A percentile compares a stretch with the other conserved stretches of the same genome.
Evolutionary conservation across 1,139 yeast species (phyloP).

Genomic region (Scheffersomyces lignicola): DNA sequence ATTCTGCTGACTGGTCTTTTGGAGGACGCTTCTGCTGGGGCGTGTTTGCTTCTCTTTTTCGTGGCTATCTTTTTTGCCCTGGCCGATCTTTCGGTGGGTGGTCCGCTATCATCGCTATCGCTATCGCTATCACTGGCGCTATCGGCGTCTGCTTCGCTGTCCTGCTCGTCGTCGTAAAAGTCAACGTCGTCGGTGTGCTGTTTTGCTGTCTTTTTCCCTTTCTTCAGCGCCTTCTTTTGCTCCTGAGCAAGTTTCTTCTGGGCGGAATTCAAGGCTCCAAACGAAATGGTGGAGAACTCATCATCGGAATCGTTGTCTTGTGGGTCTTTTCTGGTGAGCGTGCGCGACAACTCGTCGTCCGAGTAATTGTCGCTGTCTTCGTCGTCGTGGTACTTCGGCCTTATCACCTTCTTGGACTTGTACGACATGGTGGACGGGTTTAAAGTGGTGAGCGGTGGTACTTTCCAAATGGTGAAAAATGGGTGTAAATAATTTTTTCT

Average conservation of each 20-base stretch:
- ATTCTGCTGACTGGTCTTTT: slow-evolving; percentile 70
- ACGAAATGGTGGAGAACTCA: slow-evolving; percentile 38
- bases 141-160: slow-evolving; percentile 17
- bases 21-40: slow-evolving; percentile 74
- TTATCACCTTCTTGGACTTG: slow-evolving; percentile 10
- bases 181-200: no score
- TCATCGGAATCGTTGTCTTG: slow-evolving; percentile 22
- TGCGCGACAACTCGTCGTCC: slow-evolving; percentile 17
- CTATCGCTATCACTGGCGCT: slow-evolving; percentile 17
- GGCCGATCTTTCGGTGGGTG: slow-evolving; percentile 15
- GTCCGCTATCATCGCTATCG: slow-evolving; percentile 19
- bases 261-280: slow-evolving; percentile 60
- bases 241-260: slow-evolving; percentile 47
- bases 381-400: slow-evolving; percentile 17
- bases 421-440: slow-evolving; percentile 1
- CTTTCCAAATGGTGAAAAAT: no score
- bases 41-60: slow-evolving; percentile 62
- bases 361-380: slow-evolving; percentile 13
- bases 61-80: slow-evolving; percentile 12
- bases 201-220: slow-evolving; percentile 6
- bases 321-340: slow-evolving; percentile 11
- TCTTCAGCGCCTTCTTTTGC: slow-evolving; percentile 20
- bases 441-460: no score
- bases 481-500: no score
- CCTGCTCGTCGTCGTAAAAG: slow-evolving; percentile 9